Evolutionary conservation across 441 rosid genomes (phyloP), one percentile per base, ranked within the genome.

Genomic region (Erodium moschatum): DNA sequence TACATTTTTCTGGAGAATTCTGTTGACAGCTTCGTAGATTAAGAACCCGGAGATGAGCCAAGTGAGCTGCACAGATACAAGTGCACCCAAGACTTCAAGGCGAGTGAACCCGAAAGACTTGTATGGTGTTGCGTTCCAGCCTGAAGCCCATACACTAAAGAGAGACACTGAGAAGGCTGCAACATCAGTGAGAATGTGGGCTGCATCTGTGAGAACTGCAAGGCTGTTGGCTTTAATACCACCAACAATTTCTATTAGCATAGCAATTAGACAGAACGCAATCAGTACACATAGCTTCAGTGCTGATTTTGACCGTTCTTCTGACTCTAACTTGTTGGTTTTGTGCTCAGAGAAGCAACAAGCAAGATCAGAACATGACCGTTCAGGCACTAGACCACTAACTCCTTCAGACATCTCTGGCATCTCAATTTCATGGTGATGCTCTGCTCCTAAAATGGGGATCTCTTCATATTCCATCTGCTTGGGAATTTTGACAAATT

Each of bases 41-140:
- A 91, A 81, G 74, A 81, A 60, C 5, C 82, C 92, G 21, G 92
- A 88, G 66, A 89, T 74, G 18, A 89, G 69, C 97, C 96, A 91
- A 42, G 89, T 86, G 29, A 89, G 87, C 70, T 87, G 95, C 68
- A 88, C 84, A 0, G 96, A 89, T 21, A 84, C 44, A 73, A 92
- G 89, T 5, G 95, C 90, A 2, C 93, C 98, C 72, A 89, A 72
- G 50, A 89, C 88, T 79, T 92, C 91, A 0, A 87, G 85, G 48
- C 87, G 85, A 65, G 73, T 79, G 77, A 72, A 91, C 48, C 96
- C 95, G 2, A 85, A 92, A 0, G 96, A 89, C 87, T 67, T 69
- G 70, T 31, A 75, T 0, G 80, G 65, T 18, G 85, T 85, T 52
- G 92, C 81, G 62, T 79, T 76, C 95, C 95, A 85, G 61, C 86